A percentile compares a stretch with the other conserved stretches of the same genome.
These are phyloP conservation scores for Withania somnifera DNA, from an alignment of 305 asterid genomes.

Conservation along the genomic window DNA sequence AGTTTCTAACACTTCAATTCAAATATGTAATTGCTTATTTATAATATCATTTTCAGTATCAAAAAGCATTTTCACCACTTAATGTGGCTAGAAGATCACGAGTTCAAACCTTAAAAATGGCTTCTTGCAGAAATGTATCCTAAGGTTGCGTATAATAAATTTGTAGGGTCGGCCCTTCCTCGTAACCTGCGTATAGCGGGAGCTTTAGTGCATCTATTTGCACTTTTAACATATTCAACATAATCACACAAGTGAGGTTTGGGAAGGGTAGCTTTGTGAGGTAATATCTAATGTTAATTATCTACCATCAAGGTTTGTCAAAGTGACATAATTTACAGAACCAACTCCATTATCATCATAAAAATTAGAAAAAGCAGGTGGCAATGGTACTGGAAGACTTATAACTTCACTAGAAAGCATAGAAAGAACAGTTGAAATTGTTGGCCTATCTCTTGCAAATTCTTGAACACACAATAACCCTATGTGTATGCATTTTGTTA, in stretches of 20 bases:
- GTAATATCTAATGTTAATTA: neutral
- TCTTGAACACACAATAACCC: slow-evolving; percentile 19
- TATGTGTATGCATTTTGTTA: slow-evolving; percentile 8
- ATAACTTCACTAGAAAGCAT: slow-evolving; percentile 12
- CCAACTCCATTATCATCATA: neutral
- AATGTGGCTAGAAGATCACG: no score
- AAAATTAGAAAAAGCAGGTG: neutral
- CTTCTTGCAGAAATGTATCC: no score
- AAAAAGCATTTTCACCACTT: no score
- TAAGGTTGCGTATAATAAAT: no score
- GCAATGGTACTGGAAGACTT: slow-evolving; percentile 3
- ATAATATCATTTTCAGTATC: no score
- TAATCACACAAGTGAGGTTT: neutral
- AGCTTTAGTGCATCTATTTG: no score
- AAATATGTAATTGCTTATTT: no score
- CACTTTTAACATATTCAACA: accelerated
- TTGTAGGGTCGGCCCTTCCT: no score
- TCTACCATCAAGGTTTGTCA: neutral
- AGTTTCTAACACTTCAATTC: no score
- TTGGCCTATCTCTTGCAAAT: slow-evolving; percentile 8
- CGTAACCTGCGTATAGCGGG: no score
- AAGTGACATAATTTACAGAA: neutral
- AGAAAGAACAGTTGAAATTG: slow-evolving; percentile 1
- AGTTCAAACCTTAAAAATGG: no score
- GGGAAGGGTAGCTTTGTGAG: neutral